Evolutionary conservation across 768 basidiomycete species (phyloP).

Genomic region (Psilocybe azurescens): DNA sequence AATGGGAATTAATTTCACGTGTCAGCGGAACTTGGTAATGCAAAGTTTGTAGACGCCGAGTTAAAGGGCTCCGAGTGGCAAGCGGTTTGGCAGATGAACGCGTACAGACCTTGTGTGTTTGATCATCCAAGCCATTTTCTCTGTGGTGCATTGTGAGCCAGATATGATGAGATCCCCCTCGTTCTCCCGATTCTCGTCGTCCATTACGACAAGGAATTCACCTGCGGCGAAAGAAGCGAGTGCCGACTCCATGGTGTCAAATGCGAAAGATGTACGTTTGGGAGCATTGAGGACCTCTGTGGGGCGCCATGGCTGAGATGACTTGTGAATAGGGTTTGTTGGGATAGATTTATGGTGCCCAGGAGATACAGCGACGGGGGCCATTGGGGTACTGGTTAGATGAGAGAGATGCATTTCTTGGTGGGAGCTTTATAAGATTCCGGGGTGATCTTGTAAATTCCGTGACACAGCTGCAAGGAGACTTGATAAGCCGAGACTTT

Average conservation of each 20-base stretch:
- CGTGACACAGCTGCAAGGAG: conserved; percentile 26
- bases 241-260: conserved; percentile 84
- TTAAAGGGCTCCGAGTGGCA: conserved; percentile 12
- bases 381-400: conserved; percentile 30
- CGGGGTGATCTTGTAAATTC: conserved; percentile 27
- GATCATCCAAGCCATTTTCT: conserved; percentile 99
- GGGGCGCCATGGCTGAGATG: conserved; percentile 38
- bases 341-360: conserved; percentile 14
- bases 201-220: conserved; percentile 96
- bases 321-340: conserved; percentile 24
- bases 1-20: conserved; percentile 23
- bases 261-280: conserved; percentile 54
- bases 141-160: conserved; percentile 82
- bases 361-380: conserved; percentile 33
- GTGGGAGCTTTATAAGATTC: conserved; percentile 28
- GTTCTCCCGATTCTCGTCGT: conserved; percentile 95
- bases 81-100: neutral
- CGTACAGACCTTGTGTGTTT: conserved; percentile 84
- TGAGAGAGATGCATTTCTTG: conserved; percentile 18
- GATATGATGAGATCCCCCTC: conserved; percentile 97
- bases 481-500: conserved; percentile 20
- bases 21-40: conserved; percentile 26
- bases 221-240: conserved; percentile 77
- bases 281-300: conserved; percentile 33
- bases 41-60: conserved; percentile 15